These are phyloP conservation scores for Byssoonygena ceratinophila DNA, from an alignment of 2,329 filamentous ascomycete species.

Conservation along the genomic window DNA sequence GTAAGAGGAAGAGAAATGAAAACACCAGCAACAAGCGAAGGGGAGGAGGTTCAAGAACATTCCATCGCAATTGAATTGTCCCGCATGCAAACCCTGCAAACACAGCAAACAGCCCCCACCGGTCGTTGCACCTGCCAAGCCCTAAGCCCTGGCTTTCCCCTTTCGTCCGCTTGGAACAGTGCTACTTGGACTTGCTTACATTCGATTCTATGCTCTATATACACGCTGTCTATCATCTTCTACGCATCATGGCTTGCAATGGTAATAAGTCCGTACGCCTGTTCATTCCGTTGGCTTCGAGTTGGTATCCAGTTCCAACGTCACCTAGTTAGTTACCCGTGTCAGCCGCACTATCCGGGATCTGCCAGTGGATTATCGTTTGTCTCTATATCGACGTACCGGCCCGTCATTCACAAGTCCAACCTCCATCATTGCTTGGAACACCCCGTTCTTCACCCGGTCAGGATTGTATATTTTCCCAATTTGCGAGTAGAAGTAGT, in stretches of 20 bases:
- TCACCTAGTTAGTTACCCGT: conserved; percentile 23
- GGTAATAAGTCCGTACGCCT: background rate
- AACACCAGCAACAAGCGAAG: conserved; percentile 2
- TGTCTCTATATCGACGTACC: too few species aligned
- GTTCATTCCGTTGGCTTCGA: conserved; percentile 8
- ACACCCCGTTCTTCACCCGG: conserved; percentile 85
- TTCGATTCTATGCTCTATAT: background rate
- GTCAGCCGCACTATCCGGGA: too few species aligned
- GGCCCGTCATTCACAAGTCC: conserved; percentile 77
- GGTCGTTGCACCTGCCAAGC: conserved; percentile 1
- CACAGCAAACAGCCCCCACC: conserved; percentile 17
- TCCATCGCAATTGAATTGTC: conserved; percentile 24
- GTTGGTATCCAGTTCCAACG: conserved; percentile 40
- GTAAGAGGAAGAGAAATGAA: background rate
- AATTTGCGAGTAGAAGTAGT: conserved; percentile 70
- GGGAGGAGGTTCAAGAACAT: conserved; percentile 32
- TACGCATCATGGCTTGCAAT: background rate
- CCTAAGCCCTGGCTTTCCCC: conserved; percentile 14
- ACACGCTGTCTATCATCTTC: background rate
- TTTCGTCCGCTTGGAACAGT: background rate
- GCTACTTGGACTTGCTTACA: background rate
- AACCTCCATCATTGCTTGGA: conserved; percentile 99
- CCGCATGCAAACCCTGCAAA: conserved; percentile 14
- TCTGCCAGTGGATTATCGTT: background rate
- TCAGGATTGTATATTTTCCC: conserved; percentile 59